Conservation (phyloP, 1,139 yeast species). For the Blastobotrys apis region DNA sequence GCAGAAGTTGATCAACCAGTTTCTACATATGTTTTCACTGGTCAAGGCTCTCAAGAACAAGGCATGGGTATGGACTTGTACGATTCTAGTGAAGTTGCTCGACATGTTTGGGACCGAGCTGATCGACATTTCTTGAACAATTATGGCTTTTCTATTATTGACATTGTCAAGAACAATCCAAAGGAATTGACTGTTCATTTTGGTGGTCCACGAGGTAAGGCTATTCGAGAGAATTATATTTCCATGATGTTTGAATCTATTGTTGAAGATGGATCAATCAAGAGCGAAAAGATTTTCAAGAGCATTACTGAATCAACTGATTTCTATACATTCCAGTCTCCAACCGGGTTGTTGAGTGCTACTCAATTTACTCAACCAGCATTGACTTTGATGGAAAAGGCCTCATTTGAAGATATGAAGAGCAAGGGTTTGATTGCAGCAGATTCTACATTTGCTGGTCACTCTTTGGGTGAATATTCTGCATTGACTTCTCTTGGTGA, state of each 20-base stretch:
- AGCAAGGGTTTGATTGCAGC: conserved; percentile 93
- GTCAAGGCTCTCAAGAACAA: conserved; percentile 99
- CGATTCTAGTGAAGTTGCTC: conserved; percentile 85
- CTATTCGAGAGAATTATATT: conserved; percentile 88
- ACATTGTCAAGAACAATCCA: conserved; percentile 94
- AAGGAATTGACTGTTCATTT: conserved; percentile 91
- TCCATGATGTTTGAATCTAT: conserved; percentile 97
- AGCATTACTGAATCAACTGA: conserved; percentile 78
- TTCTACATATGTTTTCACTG: conserved; percentile 95
- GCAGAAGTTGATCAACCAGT: conserved; percentile 99
- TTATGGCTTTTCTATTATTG: conserved; percentile 94
- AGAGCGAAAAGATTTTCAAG: conserved; percentile 92
- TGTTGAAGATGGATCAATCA: conserved; percentile 75
- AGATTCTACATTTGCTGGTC: conserved; percentile 96
- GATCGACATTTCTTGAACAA: conserved; percentile 87
- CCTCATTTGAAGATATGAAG: conserved; percentile 95
- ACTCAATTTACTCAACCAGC: conserved; percentile 99
- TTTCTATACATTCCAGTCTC: conserved; percentile 83
- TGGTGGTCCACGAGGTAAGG: conserved; percentile 97
- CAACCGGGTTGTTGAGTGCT: conserved; percentile 93
- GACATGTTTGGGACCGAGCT: conserved; percentile 96
- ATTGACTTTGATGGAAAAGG: conserved; percentile 97
- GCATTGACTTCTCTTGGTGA: conserved; percentile 96
- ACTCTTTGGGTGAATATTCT: conserved; percentile 97
- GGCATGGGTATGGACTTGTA: conserved; percentile 99